phyloP scores from a whole-genome alignment of 148 eudicot species.

The Rhododendron ovatum region DNA sequence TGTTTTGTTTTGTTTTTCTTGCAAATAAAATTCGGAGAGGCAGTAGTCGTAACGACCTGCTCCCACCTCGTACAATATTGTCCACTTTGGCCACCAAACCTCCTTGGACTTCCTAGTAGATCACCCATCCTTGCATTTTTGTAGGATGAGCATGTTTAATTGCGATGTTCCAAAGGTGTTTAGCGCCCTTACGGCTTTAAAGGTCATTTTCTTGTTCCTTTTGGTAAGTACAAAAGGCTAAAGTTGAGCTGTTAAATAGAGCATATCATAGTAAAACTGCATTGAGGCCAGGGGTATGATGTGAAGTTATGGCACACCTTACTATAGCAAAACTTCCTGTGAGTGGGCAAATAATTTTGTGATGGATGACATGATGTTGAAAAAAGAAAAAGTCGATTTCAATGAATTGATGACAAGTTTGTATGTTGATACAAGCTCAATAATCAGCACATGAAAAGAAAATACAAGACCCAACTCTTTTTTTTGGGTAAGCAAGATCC shows the following conservation, averaged over 20 bases:
- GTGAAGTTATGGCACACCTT: background rate
- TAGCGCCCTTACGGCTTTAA: too few species aligned
- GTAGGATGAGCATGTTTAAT: too few species aligned
- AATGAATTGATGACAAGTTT: background rate
- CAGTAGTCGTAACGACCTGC: background rate
- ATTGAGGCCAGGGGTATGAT: background rate
- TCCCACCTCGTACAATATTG: background rate
- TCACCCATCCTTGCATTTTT: background rate
- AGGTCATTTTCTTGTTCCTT: background rate
- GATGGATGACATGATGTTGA: background rate
- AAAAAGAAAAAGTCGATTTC: background rate
- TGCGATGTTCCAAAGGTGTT: background rate
- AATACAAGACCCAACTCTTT: background rate
- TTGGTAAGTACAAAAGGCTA: background rate
- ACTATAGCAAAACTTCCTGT: background rate
- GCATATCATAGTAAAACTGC: background rate
- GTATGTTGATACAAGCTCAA: background rate
- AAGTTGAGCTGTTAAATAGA: background rate
- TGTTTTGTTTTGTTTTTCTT: too few species aligned
- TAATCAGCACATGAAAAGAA: background rate
- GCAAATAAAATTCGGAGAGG: background rate
- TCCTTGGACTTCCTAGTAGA: background rate
- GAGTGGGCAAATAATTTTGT: background rate
- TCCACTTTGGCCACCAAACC: background rate
- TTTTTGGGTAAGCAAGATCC: too few species aligned